These are phyloP conservation scores for Phialocephala sp. DNA, from an alignment of 2,329 filamentous ascomycete genomes.

Conservation along the genomic window DNA sequence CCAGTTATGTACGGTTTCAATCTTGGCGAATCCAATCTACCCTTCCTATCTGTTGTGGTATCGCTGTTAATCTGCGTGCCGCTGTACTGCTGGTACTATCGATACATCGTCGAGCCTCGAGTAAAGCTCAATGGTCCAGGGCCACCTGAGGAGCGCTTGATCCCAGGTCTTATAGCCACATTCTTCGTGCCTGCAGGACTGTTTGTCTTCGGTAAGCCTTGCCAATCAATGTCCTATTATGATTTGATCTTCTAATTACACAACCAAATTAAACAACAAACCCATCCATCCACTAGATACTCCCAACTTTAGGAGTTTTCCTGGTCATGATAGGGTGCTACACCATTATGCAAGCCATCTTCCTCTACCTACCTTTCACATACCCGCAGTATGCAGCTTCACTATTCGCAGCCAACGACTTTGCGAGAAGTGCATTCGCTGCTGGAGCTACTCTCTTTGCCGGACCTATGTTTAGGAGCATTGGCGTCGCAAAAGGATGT, in stretches of 20 bases:
- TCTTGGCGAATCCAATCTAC: conserved; percentile 58
- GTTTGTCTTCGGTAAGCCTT: conserved; percentile 55
- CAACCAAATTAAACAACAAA: conserved; percentile 53
- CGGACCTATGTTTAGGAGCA: conserved; percentile 49
- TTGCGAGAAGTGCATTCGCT: conserved; percentile 45
- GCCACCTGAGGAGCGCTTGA: conserved; percentile 55
- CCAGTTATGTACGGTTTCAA: conserved; percentile 61
- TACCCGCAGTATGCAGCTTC: conserved; percentile 61
- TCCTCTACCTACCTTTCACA: conserved; percentile 60
- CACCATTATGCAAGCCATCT: conserved; percentile 61
- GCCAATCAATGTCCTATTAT: too few relatives aligned
- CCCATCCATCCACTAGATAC: conserved; percentile 58
- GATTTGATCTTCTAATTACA: too few relatives aligned
- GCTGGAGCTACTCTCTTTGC: conserved; percentile 51
- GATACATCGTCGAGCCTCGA: conserved; percentile 53
- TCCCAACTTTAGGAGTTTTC: conserved; percentile 57
- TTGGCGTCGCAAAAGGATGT: conserved; percentile 49
- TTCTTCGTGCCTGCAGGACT: conserved; percentile 60
- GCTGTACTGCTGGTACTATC: conserved; percentile 55
- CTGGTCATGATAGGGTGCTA: conserved; percentile 57
- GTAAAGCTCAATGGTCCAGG: conserved; percentile 50
- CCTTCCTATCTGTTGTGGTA: conserved; percentile 64
- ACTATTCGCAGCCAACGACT: conserved; percentile 63
- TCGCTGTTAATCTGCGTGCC: conserved; percentile 55
- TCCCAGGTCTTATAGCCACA: conserved; percentile 56